phyloP scores from a whole-genome alignment of 257 asterid species.

The Nicotiana tomentosiformis region DNA sequence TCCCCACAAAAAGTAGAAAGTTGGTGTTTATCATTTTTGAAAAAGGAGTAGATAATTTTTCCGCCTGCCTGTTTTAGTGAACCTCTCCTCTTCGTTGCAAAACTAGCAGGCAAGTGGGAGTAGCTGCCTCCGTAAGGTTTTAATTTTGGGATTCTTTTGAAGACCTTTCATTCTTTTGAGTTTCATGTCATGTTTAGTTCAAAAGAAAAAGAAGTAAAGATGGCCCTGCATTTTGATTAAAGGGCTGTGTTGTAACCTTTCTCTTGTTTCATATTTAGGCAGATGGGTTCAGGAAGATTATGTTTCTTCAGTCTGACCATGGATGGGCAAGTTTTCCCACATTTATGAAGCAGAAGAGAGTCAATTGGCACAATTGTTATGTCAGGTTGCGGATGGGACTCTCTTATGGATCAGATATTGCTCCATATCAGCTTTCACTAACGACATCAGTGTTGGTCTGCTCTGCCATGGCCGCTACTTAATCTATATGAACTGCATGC shows the following conservation, averaged over 20 bases:
- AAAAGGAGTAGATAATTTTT: no score
- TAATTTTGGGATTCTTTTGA: not conserved
- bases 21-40: not conserved
- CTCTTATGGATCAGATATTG: not conserved
- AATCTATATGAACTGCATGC: not conserved
- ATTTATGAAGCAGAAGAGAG: not conserved
- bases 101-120: not conserved
- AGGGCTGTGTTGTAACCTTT: not conserved
- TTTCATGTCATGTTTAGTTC: not conserved
- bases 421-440: not conserved
- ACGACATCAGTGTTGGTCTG: not conserved
- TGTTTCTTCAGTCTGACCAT: not conserved
- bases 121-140: not conserved
- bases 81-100: not conserved
- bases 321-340: not conserved
- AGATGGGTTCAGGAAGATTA: not conserved
- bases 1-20: not conserved
- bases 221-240: not conserved
- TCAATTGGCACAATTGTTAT: not conserved
- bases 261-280: not conserved
- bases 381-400: not conserved
- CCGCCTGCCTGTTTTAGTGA: not conserved
- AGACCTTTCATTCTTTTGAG: not conserved
- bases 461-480: not conserved
- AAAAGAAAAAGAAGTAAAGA: not conserved